phyloP scores from a whole-genome alignment of 306 rosid species.

The Rosa chinensis region DNA sequence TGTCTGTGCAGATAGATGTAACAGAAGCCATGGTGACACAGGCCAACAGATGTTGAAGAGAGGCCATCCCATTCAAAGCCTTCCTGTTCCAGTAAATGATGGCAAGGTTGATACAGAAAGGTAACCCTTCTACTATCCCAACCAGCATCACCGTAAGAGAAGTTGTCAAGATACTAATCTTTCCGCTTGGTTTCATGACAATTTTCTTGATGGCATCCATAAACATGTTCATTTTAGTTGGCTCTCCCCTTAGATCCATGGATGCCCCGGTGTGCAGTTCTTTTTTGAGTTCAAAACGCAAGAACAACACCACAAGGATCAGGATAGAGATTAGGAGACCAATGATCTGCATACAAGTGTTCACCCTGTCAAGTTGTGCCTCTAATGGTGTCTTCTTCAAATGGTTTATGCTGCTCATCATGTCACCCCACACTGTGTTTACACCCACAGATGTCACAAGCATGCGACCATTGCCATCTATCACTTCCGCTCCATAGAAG shows the following conservation, averaged over 20 bases:
- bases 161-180: not conserved
- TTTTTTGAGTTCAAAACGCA: not conserved
- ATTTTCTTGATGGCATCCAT: not conserved
- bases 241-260: slow-evolving; percentile 7
- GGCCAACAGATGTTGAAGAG: slow-evolving; percentile 4
- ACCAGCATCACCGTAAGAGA: slow-evolving; percentile 9
- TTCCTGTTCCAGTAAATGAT: slow-evolving; percentile 12
- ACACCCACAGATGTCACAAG: slow-evolving; percentile 16
- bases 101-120: not conserved
- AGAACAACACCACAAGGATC: slow-evolving; percentile 9
- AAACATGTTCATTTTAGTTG: not conserved
- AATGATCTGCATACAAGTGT: not conserved
- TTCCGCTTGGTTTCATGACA: slow-evolving; percentile 18
- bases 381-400: not conserved
- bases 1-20: slow-evolving; percentile 1
- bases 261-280: not conserved
- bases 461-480: slow-evolving; percentile 10
- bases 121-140: slow-evolving; percentile 17
- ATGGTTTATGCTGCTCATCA: slow-evolving; percentile 2
- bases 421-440: not conserved
- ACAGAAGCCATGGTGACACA: slow-evolving; percentile 18
- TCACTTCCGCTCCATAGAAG: slow-evolving; percentile 9
- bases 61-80: slow-evolving; percentile 1
- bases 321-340: slow-evolving; percentile 17
- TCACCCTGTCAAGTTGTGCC: slow-evolving; percentile 14